Conservation (phyloP, 139 green algal genomes). For the Chlorella sorokiniana region DNA sequence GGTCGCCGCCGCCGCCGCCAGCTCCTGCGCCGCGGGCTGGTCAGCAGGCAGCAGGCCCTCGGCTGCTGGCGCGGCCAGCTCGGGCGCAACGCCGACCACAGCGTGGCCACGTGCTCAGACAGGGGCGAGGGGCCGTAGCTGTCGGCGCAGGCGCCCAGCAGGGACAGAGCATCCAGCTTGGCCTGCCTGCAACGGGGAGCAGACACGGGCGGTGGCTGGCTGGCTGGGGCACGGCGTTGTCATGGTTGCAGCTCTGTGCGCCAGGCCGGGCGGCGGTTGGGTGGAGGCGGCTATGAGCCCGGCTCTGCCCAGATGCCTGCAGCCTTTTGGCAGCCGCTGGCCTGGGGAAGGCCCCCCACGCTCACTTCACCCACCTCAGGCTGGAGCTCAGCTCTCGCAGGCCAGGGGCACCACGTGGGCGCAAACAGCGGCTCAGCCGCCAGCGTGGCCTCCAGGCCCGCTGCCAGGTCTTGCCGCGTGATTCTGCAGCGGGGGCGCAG, state of each 20-base stretch:
- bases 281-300: too few relatives aligned
- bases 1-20: background rate
- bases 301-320: too few relatives aligned
- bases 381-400: constrained; percentile 61
- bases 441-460: constrained; percentile 43
- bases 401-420: constrained; percentile 51
- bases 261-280: too few relatives aligned
- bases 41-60: constrained; percentile 26
- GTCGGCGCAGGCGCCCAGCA: constrained; percentile 22
- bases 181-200: constrained; percentile 34
- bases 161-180: constrained; percentile 44
- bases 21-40: background rate
- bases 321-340: background rate
- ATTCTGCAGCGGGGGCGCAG: constrained; percentile 33
- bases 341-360: background rate
- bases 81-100: constrained; percentile 17
- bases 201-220: background rate
- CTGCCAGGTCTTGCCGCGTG: constrained; percentile 52
- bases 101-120: background rate
- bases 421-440: constrained; percentile 48
- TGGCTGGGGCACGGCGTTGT: background rate
- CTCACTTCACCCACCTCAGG: constrained; percentile 7
- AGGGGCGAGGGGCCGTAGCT: constrained; percentile 14
- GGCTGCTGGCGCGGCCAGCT: constrained; percentile 21
- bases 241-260: background rate